Base-by-base conservation (phyloP, 768 basidiomycete genomes). In the Coprinopsis cinerea region DNA sequence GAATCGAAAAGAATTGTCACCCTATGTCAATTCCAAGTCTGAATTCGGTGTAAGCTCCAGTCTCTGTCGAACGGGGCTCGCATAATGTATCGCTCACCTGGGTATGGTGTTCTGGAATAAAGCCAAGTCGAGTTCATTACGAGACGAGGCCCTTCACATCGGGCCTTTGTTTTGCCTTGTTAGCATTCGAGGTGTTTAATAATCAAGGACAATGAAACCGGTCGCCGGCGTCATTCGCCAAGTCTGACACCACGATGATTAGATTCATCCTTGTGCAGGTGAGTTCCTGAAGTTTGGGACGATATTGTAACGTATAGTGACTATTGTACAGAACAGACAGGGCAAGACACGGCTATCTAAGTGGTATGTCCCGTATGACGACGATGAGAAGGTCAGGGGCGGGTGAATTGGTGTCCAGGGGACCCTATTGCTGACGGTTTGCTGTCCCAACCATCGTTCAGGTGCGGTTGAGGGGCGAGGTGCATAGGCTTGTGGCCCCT, bases 311-410 rank as follows among this genome's bases (percentile, higher is more conserved):
- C 51, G 26, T 37, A 17, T 44, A 48, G 11, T 37, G 18, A 22
- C 49, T 53, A 3, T 57, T 43, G 41, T 23, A 10, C 17, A 98
- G 93, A 98, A 98, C 64, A 83, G 95, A 34, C 96, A 99, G 72
- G 96, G 96, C 15, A 99, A 99, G 73, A 98, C 95, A 2, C 77
- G 96, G 49, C 67, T 98, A 44, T 93, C 92, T 9, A 98, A 98
- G 68, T 99, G 95, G 95, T 98, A 98, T 72, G 91, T 91, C 23
- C 96, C 96, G 1, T 98, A 93, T 58, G 94, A 97, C 59, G 96
- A 99, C 62, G 96, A 99, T 58, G 96, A 98, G 76, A 99, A 98
- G 84, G 92, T 91, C n/a, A n/a, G 36, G 6, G 36, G 17, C 36
- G 17, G 36, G 40, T 26, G 59, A 30, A 37, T 13, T 20, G 22